A percentile compares a stretch with the other conserved stretches of the same genome.
These are phyloP conservation scores for Trichoderma parareesei DNA, from an alignment of 495 filamentous ascomycete genomes.

Conservation along the genomic window DNA sequence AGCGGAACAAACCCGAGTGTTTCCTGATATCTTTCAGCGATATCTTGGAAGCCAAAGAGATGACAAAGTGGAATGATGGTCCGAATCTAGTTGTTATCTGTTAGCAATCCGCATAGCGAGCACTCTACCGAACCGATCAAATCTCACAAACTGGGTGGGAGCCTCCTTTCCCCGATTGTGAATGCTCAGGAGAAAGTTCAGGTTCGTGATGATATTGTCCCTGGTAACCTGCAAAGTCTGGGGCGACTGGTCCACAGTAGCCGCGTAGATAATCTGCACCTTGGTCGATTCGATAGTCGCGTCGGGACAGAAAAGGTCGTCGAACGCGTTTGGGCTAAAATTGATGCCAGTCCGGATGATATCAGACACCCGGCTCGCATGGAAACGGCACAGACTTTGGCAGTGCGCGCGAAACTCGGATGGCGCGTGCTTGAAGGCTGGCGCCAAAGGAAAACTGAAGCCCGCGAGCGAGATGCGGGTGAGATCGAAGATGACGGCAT, in stretches of 20 bases:
- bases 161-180: conserved; percentile 5
- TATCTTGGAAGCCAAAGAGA: conserved; percentile 4
- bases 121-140: not conserved
- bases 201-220: conserved; percentile 2
- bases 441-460: conserved; percentile 1
- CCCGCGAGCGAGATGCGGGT: conserved; percentile 7
- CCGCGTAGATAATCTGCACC: conserved; percentile 1
- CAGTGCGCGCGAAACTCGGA: not conserved
- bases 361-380: not conserved
- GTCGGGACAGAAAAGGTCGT: conserved; percentile 2
- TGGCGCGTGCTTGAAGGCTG: not conserved
- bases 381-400: conserved; percentile 1
- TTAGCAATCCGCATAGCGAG: not conserved
- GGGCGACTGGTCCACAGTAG: not conserved
- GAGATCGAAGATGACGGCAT: conserved; percentile 4
- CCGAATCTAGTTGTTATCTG: not conserved
- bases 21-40: conserved; percentile 2
- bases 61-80: conserved; percentile 1
- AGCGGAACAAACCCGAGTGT: not conserved
- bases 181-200: not conserved
- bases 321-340: not conserved
- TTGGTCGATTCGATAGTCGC: not conserved
- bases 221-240: not conserved
- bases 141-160: not conserved
- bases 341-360: conserved; percentile 1